phyloP scores from a whole-genome alignment of 345 rosid genomes.

The Eucalyptus marginata region DNA sequence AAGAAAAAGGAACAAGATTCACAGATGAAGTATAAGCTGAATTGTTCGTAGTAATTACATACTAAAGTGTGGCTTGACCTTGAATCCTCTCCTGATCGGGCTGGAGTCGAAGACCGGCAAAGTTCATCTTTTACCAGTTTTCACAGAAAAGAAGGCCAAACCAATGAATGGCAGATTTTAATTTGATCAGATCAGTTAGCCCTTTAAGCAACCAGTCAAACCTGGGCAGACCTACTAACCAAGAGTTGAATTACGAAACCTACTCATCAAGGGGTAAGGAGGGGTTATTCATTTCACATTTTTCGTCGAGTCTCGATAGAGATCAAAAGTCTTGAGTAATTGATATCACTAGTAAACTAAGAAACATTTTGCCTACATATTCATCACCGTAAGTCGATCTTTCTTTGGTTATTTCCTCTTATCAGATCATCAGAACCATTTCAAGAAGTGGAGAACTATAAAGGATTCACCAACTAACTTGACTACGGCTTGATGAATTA shows the following conservation, averaged over 20 bases:
- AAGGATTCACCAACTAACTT: neutral
- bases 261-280: no score
- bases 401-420: neutral
- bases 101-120: neutral
- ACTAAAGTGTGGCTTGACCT: neutral
- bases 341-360: neutral
- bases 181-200: neutral
- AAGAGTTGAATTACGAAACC: no score
- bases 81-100: neutral
- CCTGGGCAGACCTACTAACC: no score
- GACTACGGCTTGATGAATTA: neutral
- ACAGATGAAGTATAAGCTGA: neutral
- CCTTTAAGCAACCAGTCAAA: neutral
- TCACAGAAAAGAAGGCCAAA: neutral
- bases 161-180: neutral
- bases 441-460: neutral
- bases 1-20: neutral
- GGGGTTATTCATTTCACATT: no score
- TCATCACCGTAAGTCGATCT: neutral
- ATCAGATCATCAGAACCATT: neutral
- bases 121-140: neutral
- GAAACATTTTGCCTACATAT: neutral
- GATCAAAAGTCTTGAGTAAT: neutral
- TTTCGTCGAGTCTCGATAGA: rapidly evolving
- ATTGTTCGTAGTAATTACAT: neutral